These are phyloP conservation scores for Allium fistulosum DNA, from an alignment of 106 monocot species.

Conservation along the genomic window DNA sequence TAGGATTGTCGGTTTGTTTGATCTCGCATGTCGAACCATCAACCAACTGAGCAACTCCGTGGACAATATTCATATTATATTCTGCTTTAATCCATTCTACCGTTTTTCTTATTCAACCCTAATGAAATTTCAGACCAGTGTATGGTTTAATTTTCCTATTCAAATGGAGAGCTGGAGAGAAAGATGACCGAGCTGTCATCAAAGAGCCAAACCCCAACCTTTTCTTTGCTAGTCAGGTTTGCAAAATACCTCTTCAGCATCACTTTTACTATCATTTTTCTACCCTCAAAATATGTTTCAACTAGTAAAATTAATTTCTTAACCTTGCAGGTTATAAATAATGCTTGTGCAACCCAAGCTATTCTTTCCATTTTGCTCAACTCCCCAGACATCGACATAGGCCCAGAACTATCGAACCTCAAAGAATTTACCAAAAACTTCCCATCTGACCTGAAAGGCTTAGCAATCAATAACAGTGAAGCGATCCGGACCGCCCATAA, in stretches of 20 bases:
- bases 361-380: conserved; percentile 94
- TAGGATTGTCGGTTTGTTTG: too few species aligned
- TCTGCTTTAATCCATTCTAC: background rate
- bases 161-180: conserved; percentile 86
- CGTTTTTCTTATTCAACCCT: background rate
- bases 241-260: background rate
- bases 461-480: conserved; percentile 91
- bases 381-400: conserved; percentile 62
- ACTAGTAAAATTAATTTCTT: background rate
- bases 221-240: conserved; percentile 93
- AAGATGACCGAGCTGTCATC: conserved; percentile 62
- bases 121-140: conserved; percentile 43
- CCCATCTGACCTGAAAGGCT: conserved; percentile 83
- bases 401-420: conserved; percentile 64
- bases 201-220: conserved; percentile 73
- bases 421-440: conserved; percentile 94
- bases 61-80: background rate
- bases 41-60: too few species aligned
- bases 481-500: conserved; percentile 88
- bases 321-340: conserved; percentile 76
- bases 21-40: too few species aligned
- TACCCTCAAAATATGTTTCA: background rate
- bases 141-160: conserved; percentile 92
- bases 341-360: conserved; percentile 99
- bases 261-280: background rate